A percentile compares a stretch with the other conserved stretches of the same genome.
Evolutionary conservation across 1,284 basidiomycete genomes (phyloP).

Genomic region (Irpex lacteus): DNA sequence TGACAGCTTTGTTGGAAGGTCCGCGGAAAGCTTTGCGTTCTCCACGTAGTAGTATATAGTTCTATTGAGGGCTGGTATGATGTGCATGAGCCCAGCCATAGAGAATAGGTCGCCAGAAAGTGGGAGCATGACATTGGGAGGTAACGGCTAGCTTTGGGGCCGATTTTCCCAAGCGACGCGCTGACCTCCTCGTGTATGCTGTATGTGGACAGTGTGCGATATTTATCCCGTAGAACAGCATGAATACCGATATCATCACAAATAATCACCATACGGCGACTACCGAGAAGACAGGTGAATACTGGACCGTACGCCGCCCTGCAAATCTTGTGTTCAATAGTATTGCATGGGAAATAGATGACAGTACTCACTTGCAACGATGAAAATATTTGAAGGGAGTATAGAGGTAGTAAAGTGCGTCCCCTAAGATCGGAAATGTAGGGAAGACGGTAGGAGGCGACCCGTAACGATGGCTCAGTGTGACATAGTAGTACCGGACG

Average conservation of each 20-base stretch:
- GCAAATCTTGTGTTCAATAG: background rate
- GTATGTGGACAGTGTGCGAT: background rate
- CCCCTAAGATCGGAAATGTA: background rate
- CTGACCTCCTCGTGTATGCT: background rate
- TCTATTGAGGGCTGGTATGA: background rate
- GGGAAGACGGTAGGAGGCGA: background rate
- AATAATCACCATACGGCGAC: background rate
- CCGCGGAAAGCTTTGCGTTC: background rate
- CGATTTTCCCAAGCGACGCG: background rate
- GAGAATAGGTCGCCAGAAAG: background rate
- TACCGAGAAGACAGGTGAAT: background rate
- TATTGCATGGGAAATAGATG: background rate
- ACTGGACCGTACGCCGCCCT: background rate
- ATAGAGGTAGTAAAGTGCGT: background rate
- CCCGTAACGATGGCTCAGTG: background rate
- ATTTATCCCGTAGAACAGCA: background rate
- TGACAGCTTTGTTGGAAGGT: background rate
- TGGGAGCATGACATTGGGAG: background rate
- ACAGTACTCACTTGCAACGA: background rate
- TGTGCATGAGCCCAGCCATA: background rate
- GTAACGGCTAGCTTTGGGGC: background rate
- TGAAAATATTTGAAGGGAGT: background rate
- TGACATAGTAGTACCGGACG: background rate
- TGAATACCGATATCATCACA: background rate
- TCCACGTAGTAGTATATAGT: background rate